Base-by-base conservation (phyloP, 2,329 filamentous ascomycete genomes). In the Geoglossum cookeanum region DNA sequence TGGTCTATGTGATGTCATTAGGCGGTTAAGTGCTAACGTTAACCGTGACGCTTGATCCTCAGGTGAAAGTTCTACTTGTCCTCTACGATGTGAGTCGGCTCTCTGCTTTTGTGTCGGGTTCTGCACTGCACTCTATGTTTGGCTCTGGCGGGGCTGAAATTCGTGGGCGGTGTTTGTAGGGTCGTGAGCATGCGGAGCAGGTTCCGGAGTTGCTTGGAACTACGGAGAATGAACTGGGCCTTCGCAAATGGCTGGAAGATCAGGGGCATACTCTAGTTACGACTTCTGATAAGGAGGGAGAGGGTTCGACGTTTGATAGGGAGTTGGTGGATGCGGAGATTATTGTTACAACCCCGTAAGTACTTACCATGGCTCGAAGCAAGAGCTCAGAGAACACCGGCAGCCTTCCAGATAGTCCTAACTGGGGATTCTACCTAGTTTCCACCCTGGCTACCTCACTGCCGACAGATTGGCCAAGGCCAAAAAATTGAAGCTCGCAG, bases 391-490 rank as follows among this genome's bases (percentile, higher is more conserved):
- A 29, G 5, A 27, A 7, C 22, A 6, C n/a, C 5, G 9, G 49
- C 3, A 42, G 37, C 15, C 54, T 58, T 62, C 49, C 63, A 64
- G 15, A 61, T 64, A 63, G 63, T 65, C 64, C 65, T 56, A 37
- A 55, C 47, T 1, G 9, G 15, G 27, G 48, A 15, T 55, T 47
- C 56, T n/a, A 8, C 48, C 57, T 65, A 94, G 87, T 69, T 97
- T 97, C 84, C 91, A 97, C 78, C 91, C 91, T 57, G 92, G 91
- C 63, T 98, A 98, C 78, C 85, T 98, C 59, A 97, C 87, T 55
- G 88, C 87, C 57, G 91, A 97, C 77, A 90, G 92, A 69, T 83
- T 98, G 58, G 88, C 88, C 67, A 94, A 92, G 78, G 92, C 92
- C 64, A 97, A 97, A 85, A 97, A 98, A 59, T 85, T 98, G 68